Base-by-base conservation (phyloP, 139 green algal genomes). In the Dunaliella primolecta region DNA sequence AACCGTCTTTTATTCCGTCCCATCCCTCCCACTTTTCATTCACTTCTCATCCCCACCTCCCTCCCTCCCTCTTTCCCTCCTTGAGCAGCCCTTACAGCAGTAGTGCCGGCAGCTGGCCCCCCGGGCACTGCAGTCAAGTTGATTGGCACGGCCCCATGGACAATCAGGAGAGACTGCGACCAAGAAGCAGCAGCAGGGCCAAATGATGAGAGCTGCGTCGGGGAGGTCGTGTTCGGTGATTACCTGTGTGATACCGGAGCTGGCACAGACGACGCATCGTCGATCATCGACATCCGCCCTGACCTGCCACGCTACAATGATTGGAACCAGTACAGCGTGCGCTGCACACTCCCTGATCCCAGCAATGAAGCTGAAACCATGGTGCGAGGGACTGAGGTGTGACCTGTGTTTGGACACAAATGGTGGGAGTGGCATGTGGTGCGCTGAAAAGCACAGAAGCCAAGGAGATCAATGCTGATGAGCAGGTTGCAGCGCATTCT, bases 171-270 rank as follows among this genome's bases (percentile, higher is more conserved):
- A 11, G 35, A n/a, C 36, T 82, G 78, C 78, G 3, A 23, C 32
- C 29, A 3, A 3, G 36, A 79, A 7, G 74, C 37, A 15, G 11
- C 79, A 24, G 11, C 79, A 24, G 20, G 21, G 34, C 27, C 74
- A 2, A 83, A 36, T 36, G 37, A 46, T 32, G 79, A 72, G 33
- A 29, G 15, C 15, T 84, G 81, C 32, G 56, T 84, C 21, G 81
- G 81, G 3, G 81, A 80, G 70, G 75, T 85, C 35, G 27, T 70
- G 15, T 85, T 85, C 32, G 81, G 81, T 1, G 81, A 85, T 64
- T 85, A 85, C 81, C 32, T 85, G 32, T 85, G 81, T 35, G 27
- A 32, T 21, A 77, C 71, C 2, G 71, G 71, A 21, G 27, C 29
- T 31, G 25, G 27, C 25, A 32, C 27, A 31, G 29, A 77, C 27